Conservation (phyloP, 768 basidiomycete genomes). For the Psilocybe sp. region DNA sequence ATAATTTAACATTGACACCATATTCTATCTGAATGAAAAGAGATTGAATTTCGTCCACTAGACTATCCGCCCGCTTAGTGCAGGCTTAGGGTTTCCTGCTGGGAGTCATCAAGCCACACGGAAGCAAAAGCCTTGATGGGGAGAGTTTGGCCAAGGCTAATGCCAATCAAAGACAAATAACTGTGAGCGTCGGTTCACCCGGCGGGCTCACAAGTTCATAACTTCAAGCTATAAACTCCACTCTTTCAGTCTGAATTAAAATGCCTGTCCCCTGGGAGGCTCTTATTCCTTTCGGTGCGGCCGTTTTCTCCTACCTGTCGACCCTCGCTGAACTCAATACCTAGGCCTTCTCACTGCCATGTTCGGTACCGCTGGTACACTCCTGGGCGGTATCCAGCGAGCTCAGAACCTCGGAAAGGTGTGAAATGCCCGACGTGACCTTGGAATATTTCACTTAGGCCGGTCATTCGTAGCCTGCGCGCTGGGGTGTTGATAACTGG, state of each 20-base stretch:
- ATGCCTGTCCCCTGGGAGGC: conserved; percentile 99
- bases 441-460: not conserved
- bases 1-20: too few species aligned
- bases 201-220: not conserved
- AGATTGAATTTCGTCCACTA: too few species aligned
- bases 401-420: conserved; percentile 93
- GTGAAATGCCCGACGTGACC: not conserved
- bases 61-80: too few species aligned
- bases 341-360: conserved; percentile 79
- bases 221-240: not conserved
- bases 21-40: too few species aligned
- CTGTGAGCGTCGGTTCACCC: not conserved
- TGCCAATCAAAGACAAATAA: not conserved
- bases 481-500: conserved; percentile 87
- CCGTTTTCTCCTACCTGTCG: not conserved
- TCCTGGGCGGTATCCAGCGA: conserved; percentile 73
- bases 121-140: too few species aligned
- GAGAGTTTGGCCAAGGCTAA: not conserved
- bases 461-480: conserved; percentile 54
- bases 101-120: too few species aligned
- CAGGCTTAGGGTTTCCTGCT: too few species aligned
- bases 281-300: conserved; percentile 87
- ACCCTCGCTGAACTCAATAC: not conserved
- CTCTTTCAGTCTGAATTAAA: not conserved
- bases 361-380: conserved; percentile 90